Percentiles rank a stretch among this genome's conserved stretches.
Conservation (phyloP, 2,329 filamentous ascomycete species). For the Cordyceps militaris region DNA sequence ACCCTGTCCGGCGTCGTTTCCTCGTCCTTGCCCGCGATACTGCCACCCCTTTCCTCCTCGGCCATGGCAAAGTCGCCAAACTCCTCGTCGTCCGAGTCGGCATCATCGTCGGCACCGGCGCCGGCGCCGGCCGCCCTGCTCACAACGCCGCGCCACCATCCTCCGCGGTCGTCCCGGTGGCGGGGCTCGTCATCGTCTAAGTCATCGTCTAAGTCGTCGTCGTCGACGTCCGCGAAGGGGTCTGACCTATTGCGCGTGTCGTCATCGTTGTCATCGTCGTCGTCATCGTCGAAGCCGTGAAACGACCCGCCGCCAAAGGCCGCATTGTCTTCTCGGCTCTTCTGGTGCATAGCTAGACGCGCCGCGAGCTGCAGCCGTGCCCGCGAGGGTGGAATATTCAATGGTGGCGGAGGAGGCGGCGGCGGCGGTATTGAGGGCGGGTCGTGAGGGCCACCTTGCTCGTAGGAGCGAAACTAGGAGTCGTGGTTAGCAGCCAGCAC, state of each 20-base stretch:
- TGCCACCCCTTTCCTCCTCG: slow-evolving; percentile 35
- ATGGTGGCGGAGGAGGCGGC: slow-evolving; percentile 65
- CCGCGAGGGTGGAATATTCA: slow-evolving; percentile 80
- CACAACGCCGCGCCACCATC: slow-evolving; percentile 44
- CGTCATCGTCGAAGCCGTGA: slow-evolving; percentile 46
- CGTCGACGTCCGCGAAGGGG: slow-evolving; percentile 51
- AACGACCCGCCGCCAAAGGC: slow-evolving; percentile 36
- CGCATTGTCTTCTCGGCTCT: slow-evolving; percentile 46
- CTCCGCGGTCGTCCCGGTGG: slow-evolving; percentile 28
- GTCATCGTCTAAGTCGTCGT: slow-evolving; percentile 31
- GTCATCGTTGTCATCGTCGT: slow-evolving; percentile 32
- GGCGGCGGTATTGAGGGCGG: slow-evolving; percentile 54
- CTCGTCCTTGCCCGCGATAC: slow-evolving; percentile 19
- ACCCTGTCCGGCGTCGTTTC: slow-evolving; percentile 28
- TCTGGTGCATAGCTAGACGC: slow-evolving; percentile 68
- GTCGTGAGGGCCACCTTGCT: slow-evolving; percentile 41
- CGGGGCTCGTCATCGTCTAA: slow-evolving; percentile 25
- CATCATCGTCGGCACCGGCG: slow-evolving; percentile 25
- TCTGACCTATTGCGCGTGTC: slow-evolving; percentile 9
- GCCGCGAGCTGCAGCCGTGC: slow-evolving; percentile 88
- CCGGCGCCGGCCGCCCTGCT: slow-evolving; percentile 28
- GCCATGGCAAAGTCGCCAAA: slow-evolving; percentile 64
- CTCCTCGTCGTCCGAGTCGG: slow-evolving; percentile 52
- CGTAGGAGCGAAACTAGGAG: slow-evolving; percentile 51
- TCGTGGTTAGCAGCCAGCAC: slow-evolving; percentile 1